phyloP scores from a whole-genome alignment of 257 asterid genomes.

The Plectranthus barbatus region DNA sequence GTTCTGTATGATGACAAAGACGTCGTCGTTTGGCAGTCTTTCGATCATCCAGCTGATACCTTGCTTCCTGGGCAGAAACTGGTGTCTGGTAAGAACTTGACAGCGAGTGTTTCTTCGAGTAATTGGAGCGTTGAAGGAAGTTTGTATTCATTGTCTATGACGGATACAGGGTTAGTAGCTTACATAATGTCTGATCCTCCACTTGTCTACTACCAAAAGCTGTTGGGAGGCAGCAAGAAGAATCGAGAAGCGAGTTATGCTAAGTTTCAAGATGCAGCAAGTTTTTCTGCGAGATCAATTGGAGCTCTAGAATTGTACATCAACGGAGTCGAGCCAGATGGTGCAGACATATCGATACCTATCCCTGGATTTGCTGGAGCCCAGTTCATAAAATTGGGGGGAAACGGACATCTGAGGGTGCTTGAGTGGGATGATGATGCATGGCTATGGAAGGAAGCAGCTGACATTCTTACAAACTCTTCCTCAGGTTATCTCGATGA shows the following conservation, averaged over 20 bases:
- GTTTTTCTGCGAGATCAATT: too few species aligned
- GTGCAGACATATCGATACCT: background rate
- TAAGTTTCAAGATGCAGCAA: conserved; percentile 31
- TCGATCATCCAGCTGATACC: background rate
- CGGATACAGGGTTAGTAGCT: background rate
- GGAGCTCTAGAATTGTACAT: conserved; percentile 12
- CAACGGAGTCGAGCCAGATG: background rate
- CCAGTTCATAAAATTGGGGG: conserved; percentile 29
- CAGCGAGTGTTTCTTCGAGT: background rate
- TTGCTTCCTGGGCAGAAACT: background rate
- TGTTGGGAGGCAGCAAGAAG: too few species aligned
- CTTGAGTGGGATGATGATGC: conserved; percentile 18
- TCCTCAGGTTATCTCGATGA: conserved; percentile 9
- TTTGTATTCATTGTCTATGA: background rate
- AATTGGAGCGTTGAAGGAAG: background rate
- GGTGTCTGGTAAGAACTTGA: background rate
- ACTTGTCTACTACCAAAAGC: background rate
- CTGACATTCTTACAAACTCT: conserved; percentile 10
- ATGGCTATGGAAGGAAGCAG: conserved; percentile 22
- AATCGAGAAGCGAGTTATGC: conserved; percentile 16
- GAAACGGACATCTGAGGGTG: conserved; percentile 39
- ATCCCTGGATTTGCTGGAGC: conserved; percentile 16
- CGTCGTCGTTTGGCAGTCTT: background rate
- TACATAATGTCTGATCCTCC: background rate
- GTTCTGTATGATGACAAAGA: background rate